Conservation (phyloP, 768 basidiomycete genomes). For the Suillus paluster region DNA sequence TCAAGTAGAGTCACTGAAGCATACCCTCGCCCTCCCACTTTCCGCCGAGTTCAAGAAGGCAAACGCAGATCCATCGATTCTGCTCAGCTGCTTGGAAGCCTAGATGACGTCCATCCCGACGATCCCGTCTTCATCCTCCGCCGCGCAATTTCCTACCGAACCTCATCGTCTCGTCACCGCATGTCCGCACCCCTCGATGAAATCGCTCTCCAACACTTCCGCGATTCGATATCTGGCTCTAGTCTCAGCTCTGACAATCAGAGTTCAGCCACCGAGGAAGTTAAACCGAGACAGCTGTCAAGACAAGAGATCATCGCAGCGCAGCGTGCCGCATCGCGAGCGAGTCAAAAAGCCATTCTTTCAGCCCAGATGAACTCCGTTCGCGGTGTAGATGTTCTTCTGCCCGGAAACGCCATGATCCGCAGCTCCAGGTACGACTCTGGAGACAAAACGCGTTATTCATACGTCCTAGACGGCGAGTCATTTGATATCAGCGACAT, state of each 20-base stretch:
- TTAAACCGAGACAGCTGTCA: constrained; percentile 51
- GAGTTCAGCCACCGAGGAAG: constrained; percentile 33
- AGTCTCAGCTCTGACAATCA: constrained; percentile 56
- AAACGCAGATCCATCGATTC: constrained; percentile 92
- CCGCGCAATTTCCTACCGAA: constrained; percentile 76
- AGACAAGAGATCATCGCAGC: constrained; percentile 93
- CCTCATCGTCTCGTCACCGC: constrained; percentile 68
- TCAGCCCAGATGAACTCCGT: constrained; percentile 84
- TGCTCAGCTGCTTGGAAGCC: constrained; percentile 64
- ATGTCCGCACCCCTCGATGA: constrained; percentile 83
- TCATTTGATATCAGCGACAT: constrained; percentile 94
- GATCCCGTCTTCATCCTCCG: constrained; percentile 93
- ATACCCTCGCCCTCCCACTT: constrained; percentile 73
- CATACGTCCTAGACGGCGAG: constrained; percentile 92
- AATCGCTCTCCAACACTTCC: constrained; percentile 72
- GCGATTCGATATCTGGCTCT: constrained; percentile 63
- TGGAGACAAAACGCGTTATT: constrained; percentile 84
- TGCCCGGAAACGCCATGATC: constrained; percentile 84
- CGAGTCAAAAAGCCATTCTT: constrained; percentile 84
- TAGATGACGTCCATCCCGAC: constrained; percentile 76
- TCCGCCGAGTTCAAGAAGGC: constrained; percentile 60
- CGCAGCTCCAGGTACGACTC: constrained; percentile 79
- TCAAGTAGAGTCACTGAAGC: constrained; percentile 88
- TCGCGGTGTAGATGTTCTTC: constrained; percentile 86
- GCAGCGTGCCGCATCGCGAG: constrained; percentile 84